These are phyloP conservation scores for Brassica nigra DNA, from an alignment of 345 rosid genomes.

Conservation along the genomic window DNA sequence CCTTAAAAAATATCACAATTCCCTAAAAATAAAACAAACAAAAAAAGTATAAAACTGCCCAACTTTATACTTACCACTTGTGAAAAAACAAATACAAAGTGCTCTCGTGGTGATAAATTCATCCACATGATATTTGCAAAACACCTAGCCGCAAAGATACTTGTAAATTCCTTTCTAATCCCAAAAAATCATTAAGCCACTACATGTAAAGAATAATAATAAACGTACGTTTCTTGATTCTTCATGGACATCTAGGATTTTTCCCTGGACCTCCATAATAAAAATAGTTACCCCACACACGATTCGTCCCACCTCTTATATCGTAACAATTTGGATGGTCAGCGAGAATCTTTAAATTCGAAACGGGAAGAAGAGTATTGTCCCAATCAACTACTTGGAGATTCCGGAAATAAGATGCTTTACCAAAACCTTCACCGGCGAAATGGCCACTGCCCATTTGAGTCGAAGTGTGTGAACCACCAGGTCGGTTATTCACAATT, in stretches of 20 bases:
- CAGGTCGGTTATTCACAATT: slow-evolving; percentile 67
- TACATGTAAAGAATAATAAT: slow-evolving; percentile 23
- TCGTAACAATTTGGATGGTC: slow-evolving; percentile 91
- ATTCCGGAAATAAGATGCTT: slow-evolving; percentile 88
- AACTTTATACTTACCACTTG: slow-evolving; percentile 15
- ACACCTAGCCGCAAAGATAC: slow-evolving; percentile 19
- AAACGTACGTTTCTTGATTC: slow-evolving; percentile 6
- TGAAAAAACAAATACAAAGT: neutral
- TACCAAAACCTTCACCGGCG: slow-evolving; percentile 86
- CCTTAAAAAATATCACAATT: neutral
- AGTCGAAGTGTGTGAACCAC: slow-evolving; percentile 82
- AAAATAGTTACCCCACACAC: slow-evolving; percentile 92
- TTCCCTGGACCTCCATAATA: slow-evolving; percentile 97
- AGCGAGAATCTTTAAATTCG: slow-evolving; percentile 69
- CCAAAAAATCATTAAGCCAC: slow-evolving; percentile 22
- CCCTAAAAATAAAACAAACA: neutral
- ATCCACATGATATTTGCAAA: slow-evolving; percentile 12
- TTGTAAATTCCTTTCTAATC: slow-evolving; percentile 14
- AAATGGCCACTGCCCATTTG: slow-evolving; percentile 99
- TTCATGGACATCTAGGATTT: slow-evolving; percentile 51
- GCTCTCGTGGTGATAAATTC: slow-evolving; percentile 4
- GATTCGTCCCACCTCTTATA: slow-evolving; percentile 76
- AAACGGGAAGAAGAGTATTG: slow-evolving; percentile 70
- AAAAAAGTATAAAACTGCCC: slow-evolving; percentile 10
- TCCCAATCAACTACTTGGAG: slow-evolving; percentile 95